These are phyloP conservation scores for Trichoderma semiorbis DNA, from an alignment of 2,329 filamentous ascomycete species.

Conservation along the genomic window DNA sequence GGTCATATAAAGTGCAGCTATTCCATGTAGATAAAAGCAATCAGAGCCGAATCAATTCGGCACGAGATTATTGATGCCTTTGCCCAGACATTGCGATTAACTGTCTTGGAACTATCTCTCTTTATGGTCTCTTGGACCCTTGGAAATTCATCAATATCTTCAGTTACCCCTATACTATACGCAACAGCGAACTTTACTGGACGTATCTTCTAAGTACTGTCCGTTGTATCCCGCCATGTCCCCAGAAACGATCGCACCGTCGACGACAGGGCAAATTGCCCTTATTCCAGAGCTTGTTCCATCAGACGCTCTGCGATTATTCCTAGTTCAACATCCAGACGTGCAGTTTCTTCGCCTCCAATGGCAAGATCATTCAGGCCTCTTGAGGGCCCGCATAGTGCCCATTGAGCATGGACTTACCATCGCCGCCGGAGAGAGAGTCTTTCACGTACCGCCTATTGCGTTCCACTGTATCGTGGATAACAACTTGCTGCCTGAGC, in stretches of 20 bases:
- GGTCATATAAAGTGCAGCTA: neutral
- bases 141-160: neutral
- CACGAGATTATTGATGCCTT: neutral
- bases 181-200: neutral
- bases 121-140: neutral
- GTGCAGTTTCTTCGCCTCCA: neutral
- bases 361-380: neutral
- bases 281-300: neutral
- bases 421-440: neutral
- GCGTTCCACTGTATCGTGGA: neutral
- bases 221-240: neutral
- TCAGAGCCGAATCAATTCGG: neutral
- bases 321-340: neutral
- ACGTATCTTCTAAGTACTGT: neutral
- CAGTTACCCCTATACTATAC: neutral
- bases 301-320: neutral
- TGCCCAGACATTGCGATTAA: neutral
- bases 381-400: neutral
- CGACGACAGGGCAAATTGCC: neutral
- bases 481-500: neutral
- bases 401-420: neutral
- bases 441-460: neutral
- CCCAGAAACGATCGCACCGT: neutral
- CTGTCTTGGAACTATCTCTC: neutral
- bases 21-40: neutral